Evolutionary conservation across 768 basidiomycete species (phyloP), one percentile per base, ranked within the genome.

Genomic region (Porphyrellus cyaneotinctus): DNA sequence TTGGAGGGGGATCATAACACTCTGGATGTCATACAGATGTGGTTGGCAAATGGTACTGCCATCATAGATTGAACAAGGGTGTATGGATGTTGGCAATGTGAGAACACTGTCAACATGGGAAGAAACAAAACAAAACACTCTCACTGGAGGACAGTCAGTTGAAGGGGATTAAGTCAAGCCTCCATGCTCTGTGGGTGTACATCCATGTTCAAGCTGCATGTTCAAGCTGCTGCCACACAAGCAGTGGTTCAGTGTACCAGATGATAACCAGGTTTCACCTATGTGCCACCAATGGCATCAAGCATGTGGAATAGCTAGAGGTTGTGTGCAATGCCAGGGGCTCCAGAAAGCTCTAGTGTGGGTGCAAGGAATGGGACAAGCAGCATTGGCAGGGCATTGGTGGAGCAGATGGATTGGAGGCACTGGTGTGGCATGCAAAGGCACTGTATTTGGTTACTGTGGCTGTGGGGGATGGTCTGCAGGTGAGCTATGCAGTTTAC

Each of bases 221-320:
- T 32, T 59, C 56, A 24, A 83, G 62, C 52, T 76, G 48, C 8
- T 49, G 51, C 41, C 53, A 62, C 23, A 75, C 64, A 45, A 75
- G 67, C 0, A 58, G 51, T 18, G 74, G 69, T 1, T 66, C 64
- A 4, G 72, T 65, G 41, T 70, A 68, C 10, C 83, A 81, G 20
- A 91, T 74, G 53, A 84, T 69, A 18, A 91, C 73, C 4, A 88
- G 66, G 62, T 86, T 88, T 20, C 80, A 78, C 17, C 65, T 35
- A 5, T 3, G n/a, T 2, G 24, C 12, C 8, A 17, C 13, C 8
- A 7, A 43, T 8, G 43, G 80, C 66, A 54, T 92, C 90, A 20
- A 94, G 65, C 52, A 80, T 76, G 62, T 90, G 86, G 67, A 86
- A 91, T 0, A 81, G 61, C 31, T 80, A 69, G 17, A 93, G 70